phyloP scores from a whole-genome alignment of 2,329 filamentous ascomycete species.

The Mycosphaerella arachidis region DNA sequence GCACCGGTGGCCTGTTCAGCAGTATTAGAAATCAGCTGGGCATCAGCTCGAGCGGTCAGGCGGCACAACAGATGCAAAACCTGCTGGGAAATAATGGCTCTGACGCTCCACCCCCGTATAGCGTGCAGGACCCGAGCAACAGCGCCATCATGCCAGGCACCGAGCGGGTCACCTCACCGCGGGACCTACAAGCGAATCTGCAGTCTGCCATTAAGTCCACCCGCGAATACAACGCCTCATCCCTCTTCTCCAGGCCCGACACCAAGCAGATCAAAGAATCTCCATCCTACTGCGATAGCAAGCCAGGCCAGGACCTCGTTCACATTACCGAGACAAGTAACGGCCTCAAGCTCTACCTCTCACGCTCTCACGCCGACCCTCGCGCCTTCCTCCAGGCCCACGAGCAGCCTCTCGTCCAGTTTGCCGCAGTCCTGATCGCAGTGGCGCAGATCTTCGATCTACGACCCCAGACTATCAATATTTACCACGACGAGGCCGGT shows the following conservation, averaged over 20 bases:
- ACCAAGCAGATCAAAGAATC: conserved; percentile 69
- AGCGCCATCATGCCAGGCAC: conserved; percentile 23
- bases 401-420: conserved; percentile 59
- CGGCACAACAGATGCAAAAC: conserved; percentile 35
- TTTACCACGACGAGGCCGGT: conserved; percentile 78
- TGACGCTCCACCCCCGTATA: conserved; percentile 34
- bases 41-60: conserved; percentile 40
- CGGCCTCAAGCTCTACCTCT: conserved; percentile 69
- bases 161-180: conserved; percentile 39
- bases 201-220: conserved; percentile 74
- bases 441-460: conserved; percentile 70
- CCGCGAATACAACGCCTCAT: conserved; percentile 67
- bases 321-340: conserved; percentile 66
- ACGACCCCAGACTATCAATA: conserved; percentile 64
- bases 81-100: conserved; percentile 22
- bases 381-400: conserved; percentile 59
- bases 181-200: conserved; percentile 62
- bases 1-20: conserved; percentile 58
- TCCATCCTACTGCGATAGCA: conserved; percentile 81
- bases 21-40: conserved; percentile 56
- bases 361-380: conserved; percentile 50
- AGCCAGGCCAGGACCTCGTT: conserved; percentile 66
- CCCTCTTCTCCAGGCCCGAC: conserved; percentile 67
- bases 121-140: conserved; percentile 23
- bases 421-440: conserved; percentile 65